These are phyloP conservation scores for Coemansia sp. DNA, from an alignment of 192 early-diverging fungal species.

Conservation along the genomic window DNA sequence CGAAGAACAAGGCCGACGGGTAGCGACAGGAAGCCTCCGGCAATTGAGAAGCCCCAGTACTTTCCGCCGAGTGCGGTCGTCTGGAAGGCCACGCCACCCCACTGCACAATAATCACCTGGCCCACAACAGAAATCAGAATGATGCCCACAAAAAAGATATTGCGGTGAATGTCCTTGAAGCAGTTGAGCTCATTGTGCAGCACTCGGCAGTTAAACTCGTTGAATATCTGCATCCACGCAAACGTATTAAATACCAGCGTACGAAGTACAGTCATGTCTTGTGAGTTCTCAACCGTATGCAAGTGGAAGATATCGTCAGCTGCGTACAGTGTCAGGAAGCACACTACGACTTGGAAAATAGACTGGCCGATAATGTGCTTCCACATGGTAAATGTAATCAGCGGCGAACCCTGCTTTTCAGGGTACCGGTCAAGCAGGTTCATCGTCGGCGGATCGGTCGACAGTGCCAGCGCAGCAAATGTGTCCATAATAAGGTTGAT, in stretches of 20 bases:
- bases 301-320: conserved; percentile 65
- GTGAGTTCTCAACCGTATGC: conserved; percentile 41
- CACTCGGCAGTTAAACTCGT: conserved; percentile 84
- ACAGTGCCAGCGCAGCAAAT: conserved; percentile 93
- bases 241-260: conserved; percentile 93
- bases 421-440: conserved; percentile 87
- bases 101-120: conserved; percentile 87
- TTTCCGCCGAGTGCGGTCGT: conserved; percentile 62
- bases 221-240: conserved; percentile 87
- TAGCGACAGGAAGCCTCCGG: conserved; percentile 74
- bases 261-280: conserved; percentile 58
- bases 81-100: conserved; percentile 86
- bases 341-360: conserved; percentile 82
- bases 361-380: conserved; percentile 93
- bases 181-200: conserved; percentile 81
- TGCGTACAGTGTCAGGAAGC: conserved; percentile 71
- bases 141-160: conserved; percentile 80
- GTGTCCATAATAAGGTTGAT: conserved; percentile 99
- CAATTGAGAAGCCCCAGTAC: conserved; percentile 83
- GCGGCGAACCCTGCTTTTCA: conserved; percentile 72
- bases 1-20: conserved; percentile 84
- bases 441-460: conserved; percentile 87
- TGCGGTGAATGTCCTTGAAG: conserved; percentile 74
- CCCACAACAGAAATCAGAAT: conserved; percentile 69
- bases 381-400: conserved; percentile 93